Evolutionary conservation across 1,284 basidiomycete genomes (phyloP), one percentile per base, ranked within the genome.

Genomic region (Heterobasidion annosum): DNA sequence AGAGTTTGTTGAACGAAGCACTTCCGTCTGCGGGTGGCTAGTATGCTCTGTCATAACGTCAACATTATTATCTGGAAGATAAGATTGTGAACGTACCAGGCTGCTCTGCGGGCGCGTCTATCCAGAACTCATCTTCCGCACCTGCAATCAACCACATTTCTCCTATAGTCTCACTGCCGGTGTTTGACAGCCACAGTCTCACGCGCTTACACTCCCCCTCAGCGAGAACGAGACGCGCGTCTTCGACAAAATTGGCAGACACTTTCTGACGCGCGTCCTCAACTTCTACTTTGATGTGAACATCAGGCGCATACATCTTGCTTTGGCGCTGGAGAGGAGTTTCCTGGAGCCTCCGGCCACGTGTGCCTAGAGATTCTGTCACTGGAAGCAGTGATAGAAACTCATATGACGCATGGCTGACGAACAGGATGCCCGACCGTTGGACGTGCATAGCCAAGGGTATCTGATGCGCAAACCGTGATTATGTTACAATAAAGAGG

Each of bases 81-180:
- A 13, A 15, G 12, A 15, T 2, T 16, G 56, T 34, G 56, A 47
- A 61, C 62, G 57, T n/a, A 57, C 34, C 16, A 45, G 50, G 25
- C 55, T 46, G 13, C 43, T 35, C 10, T 47, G 62, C 53, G 2
- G 65, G 50, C 34, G 51, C 54, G 18, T 67, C 67, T 6, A 85
- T 51, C 77, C 79, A 85, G n/a, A 88, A 62, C 56, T 79, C 81
- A 64, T 88, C 82, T 25, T 81, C 76, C 16, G 70, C 61, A 33
- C 79, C 79, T 49, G 73, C 62, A 3, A 91, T 70, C 54, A 88
- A 65, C 88, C 88, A 91, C 34, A 87, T 63, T 58, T 91, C 88
- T 16, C 67, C 68, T 33, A 91, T 77, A 15, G 73, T 63, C 47
- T 68, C 72, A 12, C 67, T 70, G 4, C 89, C 88, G 7, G 71